A percentile compares a stretch with the other conserved stretches of the same genome.
Conservation (phyloP, 176 grass and related monocot species). For the Avena atlantica region DNA sequence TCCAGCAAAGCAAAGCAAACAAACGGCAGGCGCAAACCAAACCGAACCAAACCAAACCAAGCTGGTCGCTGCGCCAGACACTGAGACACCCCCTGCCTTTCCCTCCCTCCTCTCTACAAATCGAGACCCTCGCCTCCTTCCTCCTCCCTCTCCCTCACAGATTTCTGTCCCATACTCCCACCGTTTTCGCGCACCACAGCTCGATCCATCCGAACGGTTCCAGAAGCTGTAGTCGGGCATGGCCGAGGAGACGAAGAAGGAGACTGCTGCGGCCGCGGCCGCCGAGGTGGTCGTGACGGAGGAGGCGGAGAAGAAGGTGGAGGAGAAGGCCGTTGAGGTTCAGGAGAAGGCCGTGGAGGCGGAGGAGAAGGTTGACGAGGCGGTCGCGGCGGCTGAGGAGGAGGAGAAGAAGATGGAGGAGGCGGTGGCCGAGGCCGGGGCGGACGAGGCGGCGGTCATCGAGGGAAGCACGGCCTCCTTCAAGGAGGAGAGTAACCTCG, state of each 20-base stretch:
- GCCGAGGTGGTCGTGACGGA: slow-evolving; percentile 37
- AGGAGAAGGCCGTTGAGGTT: not conserved
- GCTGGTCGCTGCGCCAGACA: slow-evolving; percentile 23
- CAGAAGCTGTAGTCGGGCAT: slow-evolving; percentile 26
- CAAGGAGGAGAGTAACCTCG: slow-evolving; percentile 69
- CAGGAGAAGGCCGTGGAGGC: slow-evolving; percentile 43
- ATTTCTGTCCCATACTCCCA: too few relatives aligned
- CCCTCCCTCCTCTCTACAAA: slow-evolving; percentile 40
- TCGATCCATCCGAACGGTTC: not conserved
- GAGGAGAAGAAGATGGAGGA: slow-evolving; percentile 48
- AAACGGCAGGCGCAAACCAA: not conserved
- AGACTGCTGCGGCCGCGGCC: slow-evolving; percentile 13
- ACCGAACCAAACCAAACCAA: not conserved
- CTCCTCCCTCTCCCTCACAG: not conserved
- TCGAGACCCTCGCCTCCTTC: slow-evolving; percentile 24
- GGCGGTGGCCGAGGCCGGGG: slow-evolving; percentile 34
- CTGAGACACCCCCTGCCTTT: too few relatives aligned
- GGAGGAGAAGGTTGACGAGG: slow-evolving; percentile 14
- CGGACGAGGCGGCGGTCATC: slow-evolving; percentile 46
- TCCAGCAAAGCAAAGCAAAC: slow-evolving; percentile 45
- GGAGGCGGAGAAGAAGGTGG: slow-evolving; percentile 8
- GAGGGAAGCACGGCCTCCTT: slow-evolving; percentile 49
- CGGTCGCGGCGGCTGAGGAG: slow-evolving; percentile 38
- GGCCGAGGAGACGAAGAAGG: slow-evolving; percentile 53
- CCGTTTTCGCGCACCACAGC: slow-evolving; percentile 39